phyloP scores from a whole-genome alignment of 2,329 filamentous ascomycete genomes.

The Aspergillus fructus region DNA sequence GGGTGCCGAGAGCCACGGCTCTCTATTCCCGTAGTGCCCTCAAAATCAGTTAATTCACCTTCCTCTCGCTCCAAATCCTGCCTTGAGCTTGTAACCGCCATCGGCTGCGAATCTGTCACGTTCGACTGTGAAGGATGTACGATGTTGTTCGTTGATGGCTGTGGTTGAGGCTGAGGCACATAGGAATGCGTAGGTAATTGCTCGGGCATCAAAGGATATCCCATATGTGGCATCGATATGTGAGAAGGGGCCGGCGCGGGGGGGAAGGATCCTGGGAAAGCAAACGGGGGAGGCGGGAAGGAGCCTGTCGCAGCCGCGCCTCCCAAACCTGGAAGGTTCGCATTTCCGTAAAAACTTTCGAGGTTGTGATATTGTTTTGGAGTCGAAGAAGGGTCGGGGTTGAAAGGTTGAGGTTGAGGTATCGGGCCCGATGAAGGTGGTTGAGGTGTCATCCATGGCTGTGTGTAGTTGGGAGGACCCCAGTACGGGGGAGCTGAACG shows the following conservation, averaged over 20 bases:
- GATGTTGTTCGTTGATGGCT: slow-evolving; percentile 9
- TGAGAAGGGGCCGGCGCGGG: slow-evolving; percentile 30
- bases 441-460: slow-evolving; percentile 39
- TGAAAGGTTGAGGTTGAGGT: slow-evolving; percentile 26
- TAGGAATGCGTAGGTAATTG: slow-evolving; percentile 16
- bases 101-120: slow-evolving; percentile 9
- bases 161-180: slow-evolving; percentile 4
- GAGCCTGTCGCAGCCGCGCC: slow-evolving; percentile 20
- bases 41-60: slow-evolving; percentile 72
- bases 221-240: slow-evolving; percentile 28
- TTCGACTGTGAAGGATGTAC: slow-evolving; percentile 11
- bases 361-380: slow-evolving; percentile 26
- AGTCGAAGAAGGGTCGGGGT: slow-evolving; percentile 23
- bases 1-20: not conserved
- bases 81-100: slow-evolving; percentile 27
- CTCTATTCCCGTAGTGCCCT: slow-evolving; percentile 36
- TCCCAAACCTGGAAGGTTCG: slow-evolving; percentile 31
- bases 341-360: slow-evolving; percentile 26
- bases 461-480: slow-evolving; percentile 33
- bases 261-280: slow-evolving; percentile 34
- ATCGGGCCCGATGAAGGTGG: slow-evolving; percentile 22
- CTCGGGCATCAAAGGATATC: slow-evolving; percentile 21
- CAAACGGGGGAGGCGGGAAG: slow-evolving; percentile 31
- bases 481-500: slow-evolving; percentile 46
- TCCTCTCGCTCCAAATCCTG: slow-evolving; percentile 61